Percentiles rank a stretch among this genome's conserved stretches.
Evolutionary conservation across 1,284 basidiomycete species (phyloP).

Genomic region (Phaffia rhodozyma): DNA sequence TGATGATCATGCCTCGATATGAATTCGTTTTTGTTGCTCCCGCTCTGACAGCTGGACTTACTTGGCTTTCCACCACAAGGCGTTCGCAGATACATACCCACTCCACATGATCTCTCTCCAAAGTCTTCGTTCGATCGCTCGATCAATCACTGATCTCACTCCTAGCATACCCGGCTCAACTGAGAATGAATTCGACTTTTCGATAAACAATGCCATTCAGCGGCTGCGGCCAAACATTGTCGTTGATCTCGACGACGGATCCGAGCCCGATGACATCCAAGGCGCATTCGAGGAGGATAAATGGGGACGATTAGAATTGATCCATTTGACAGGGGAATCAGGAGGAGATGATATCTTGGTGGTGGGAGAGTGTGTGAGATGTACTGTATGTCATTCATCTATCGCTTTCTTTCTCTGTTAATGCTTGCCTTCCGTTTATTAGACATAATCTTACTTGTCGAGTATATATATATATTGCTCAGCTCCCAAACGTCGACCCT

Average conservation of each 20-base stretch:
- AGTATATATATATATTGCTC: not conserved
- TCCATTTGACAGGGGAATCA: not conserved
- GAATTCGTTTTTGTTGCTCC: not conserved
- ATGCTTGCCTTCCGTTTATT: not conserved
- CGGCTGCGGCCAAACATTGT: constrained; percentile 4
- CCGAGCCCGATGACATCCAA: not conserved
- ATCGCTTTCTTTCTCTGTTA: not conserved
- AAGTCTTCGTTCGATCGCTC: not conserved
- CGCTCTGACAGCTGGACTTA: not conserved
- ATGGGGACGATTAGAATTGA: not conserved
- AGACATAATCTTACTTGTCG: not conserved
- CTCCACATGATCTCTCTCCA: constrained; percentile 11
- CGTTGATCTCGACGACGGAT: not conserved
- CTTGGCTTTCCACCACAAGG: not conserved
- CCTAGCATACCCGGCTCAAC: not conserved
- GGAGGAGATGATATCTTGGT: not conserved
- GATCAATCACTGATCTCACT: not conserved
- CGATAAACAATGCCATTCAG: not conserved
- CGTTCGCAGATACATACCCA: constrained; percentile 14
- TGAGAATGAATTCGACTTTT: not conserved
- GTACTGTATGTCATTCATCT: not conserved
- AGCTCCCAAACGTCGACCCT: constrained; percentile 2
- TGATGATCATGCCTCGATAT: not conserved
- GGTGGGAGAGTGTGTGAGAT: constrained; percentile 1
- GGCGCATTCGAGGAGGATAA: constrained; percentile 1